These are phyloP conservation scores for Apostasia shenzhenica DNA, from an alignment of 106 monocot genomes.

Conservation along the genomic window DNA sequence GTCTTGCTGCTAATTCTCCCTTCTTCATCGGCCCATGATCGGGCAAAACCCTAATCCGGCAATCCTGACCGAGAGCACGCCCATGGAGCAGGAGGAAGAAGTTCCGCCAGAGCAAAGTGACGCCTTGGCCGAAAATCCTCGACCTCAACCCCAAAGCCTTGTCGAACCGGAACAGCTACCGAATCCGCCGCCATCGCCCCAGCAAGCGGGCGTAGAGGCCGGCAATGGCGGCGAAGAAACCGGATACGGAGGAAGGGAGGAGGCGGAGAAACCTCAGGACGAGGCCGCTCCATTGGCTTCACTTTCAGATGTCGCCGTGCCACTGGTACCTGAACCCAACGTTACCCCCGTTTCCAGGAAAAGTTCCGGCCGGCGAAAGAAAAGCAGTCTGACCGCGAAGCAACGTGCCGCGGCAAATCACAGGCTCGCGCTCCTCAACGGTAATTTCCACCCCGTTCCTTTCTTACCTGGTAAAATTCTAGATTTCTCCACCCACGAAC, in stretches of 20 bases:
- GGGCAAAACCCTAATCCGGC: no score
- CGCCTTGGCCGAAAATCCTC: neutral
- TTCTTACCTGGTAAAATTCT: constrained; percentile 11
- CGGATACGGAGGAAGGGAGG: neutral
- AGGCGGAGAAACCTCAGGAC: neutral
- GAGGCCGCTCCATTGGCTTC: neutral
- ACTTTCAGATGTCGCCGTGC: neutral
- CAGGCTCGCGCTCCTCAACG: constrained; percentile 17
- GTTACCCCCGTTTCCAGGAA: neutral
- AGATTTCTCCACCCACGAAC: constrained; percentile 33
- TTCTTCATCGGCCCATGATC: no score
- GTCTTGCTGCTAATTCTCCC: no score
- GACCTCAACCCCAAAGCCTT: neutral
- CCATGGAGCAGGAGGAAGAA: no score
- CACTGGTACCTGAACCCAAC: neutral
- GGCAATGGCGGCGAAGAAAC: neutral
- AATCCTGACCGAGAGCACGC: no score
- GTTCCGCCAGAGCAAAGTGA: neutral
- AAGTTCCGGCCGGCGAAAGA: constrained; percentile 2
- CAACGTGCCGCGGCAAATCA: constrained; percentile 22
- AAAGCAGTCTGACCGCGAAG: constrained; percentile 28
- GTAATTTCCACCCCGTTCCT: constrained; percentile 26
- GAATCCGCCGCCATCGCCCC: neutral
- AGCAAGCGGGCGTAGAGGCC: neutral
- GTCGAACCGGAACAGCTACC: neutral